A percentile compares a stretch with the other conserved stretches of the same genome.
Conservation (phyloP, 1,284 basidiomycete species). For the Ustilago trichophora region DNA sequence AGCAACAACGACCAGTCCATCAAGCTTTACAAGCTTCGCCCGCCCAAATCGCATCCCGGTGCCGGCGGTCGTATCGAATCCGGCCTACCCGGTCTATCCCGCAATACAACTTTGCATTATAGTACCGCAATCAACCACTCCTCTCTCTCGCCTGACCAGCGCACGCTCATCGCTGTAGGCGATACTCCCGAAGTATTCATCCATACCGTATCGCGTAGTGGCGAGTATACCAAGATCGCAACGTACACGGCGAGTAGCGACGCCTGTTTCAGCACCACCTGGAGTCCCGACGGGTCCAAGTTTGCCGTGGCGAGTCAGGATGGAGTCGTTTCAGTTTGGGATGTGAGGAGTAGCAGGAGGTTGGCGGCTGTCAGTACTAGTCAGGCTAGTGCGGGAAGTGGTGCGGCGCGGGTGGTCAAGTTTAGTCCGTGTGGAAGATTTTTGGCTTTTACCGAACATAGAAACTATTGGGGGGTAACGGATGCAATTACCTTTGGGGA, state of each 20-base stretch:
- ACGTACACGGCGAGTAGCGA: conserved; percentile 66
- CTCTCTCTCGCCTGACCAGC: conserved; percentile 79
- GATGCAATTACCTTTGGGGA: conserved; percentile 48
- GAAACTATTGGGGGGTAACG: conserved; percentile 44
- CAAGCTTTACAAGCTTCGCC: conserved; percentile 70
- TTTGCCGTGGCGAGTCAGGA: conserved; percentile 88
- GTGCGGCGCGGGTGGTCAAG: conserved; percentile 52
- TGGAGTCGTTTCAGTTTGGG: conserved; percentile 75
- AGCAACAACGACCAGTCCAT: conserved; percentile 84
- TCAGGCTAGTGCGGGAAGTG: conserved; percentile 32
- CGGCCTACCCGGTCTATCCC: conserved; percentile 72
- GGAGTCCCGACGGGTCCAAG: conserved; percentile 79
- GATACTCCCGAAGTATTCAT: conserved; percentile 81
- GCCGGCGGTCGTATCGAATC: conserved; percentile 58
- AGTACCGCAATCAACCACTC: conserved; percentile 53
- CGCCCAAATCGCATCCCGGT: conserved; percentile 53
- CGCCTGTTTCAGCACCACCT: conserved; percentile 81
- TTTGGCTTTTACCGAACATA: conserved; percentile 57
- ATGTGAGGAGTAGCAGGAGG: conserved; percentile 63
- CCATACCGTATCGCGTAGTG: conserved; percentile 30
- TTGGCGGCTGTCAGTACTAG: conserved; percentile 51
- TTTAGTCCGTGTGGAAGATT: conserved; percentile 51
- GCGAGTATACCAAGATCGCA: conserved; percentile 44
- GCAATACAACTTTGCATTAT: conserved; percentile 42
- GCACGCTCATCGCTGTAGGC: conserved; percentile 82